phyloP scores from a whole-genome alignment of 345 rosid species.

The Salix koriyanagi region DNA sequence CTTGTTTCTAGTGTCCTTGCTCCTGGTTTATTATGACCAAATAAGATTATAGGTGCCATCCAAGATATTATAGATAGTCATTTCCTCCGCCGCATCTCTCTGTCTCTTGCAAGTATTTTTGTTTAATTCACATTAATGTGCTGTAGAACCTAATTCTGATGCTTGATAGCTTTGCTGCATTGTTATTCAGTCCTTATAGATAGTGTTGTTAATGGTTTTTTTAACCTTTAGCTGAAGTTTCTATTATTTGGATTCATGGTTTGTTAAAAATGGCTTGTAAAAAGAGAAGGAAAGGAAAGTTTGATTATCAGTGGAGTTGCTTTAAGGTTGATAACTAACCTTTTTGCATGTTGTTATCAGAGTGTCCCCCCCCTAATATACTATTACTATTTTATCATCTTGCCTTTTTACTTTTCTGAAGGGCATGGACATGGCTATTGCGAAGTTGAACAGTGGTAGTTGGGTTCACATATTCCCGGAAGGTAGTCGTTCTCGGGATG shows the following conservation, averaged over 20 bases:
- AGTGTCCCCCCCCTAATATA: neutral
- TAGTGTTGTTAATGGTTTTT: no score
- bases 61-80: neutral
- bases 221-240: no score
- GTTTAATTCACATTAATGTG: neutral
- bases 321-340: neutral
- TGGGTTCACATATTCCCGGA: slow-evolving; percentile 99
- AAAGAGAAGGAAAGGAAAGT: no score
- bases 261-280: no score
- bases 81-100: neutral
- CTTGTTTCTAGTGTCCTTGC: no score
- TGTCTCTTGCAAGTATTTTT: neutral
- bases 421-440: slow-evolving; percentile 98
- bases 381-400: neutral
- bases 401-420: slow-evolving; percentile 22
- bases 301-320: no score
- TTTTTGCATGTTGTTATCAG: neutral
- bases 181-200: no score
- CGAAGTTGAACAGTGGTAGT: slow-evolving; percentile 80
- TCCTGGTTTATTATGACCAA: no score
- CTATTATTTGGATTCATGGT: no score
- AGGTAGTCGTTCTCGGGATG: slow-evolving; percentile 92
- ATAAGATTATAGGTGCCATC: neutral
- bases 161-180: no score
- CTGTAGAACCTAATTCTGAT: neutral